Percentiles rank a stretch among this genome's conserved stretches.
These are phyloP conservation scores for Alternaria longipes DNA, from an alignment of 2,329 filamentous ascomycete species.

Conservation along the genomic window DNA sequence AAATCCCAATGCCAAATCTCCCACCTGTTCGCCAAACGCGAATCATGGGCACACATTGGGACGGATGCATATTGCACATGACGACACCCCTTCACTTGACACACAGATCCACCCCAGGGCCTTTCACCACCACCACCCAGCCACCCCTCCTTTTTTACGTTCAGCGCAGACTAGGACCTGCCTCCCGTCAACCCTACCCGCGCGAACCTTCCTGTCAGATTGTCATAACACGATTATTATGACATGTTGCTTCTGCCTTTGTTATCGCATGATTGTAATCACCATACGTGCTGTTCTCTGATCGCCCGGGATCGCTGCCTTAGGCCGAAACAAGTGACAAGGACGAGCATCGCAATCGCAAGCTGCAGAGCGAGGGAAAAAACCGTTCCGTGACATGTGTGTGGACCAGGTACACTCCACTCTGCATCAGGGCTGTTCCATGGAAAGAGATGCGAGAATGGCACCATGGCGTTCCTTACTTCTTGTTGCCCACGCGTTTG, in stretches of 20 bases:
- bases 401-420: conserved; percentile 19
- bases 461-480: conserved; percentile 1
- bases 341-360: conserved; percentile 2
- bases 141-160: background rate
- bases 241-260: background rate
- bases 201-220: background rate
- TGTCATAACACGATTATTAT: background rate
- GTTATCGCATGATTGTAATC: background rate
- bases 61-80: conserved; percentile 4
- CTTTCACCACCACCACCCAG: background rate
- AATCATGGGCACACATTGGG: conserved; percentile 17
- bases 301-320: conserved; percentile 35
- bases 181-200: conserved; percentile 3
- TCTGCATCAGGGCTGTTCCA: conserved; percentile 23
- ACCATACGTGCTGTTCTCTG: conserved; percentile 11
- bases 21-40: conserved; percentile 35
- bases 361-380: background rate
- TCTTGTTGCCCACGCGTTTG: conserved; percentile 17
- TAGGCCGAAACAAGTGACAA: conserved; percentile 23
- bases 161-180: background rate
- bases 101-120: conserved; percentile 10
- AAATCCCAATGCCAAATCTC: conserved; percentile 7
- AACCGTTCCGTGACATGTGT: conserved; percentile 24
- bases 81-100: conserved; percentile 28
- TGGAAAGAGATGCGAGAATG: conserved; percentile 14